phyloP scores from a whole-genome alignment of 2,329 filamentous ascomycete genomes.

The Sphaerulina vaccinii region DNA sequence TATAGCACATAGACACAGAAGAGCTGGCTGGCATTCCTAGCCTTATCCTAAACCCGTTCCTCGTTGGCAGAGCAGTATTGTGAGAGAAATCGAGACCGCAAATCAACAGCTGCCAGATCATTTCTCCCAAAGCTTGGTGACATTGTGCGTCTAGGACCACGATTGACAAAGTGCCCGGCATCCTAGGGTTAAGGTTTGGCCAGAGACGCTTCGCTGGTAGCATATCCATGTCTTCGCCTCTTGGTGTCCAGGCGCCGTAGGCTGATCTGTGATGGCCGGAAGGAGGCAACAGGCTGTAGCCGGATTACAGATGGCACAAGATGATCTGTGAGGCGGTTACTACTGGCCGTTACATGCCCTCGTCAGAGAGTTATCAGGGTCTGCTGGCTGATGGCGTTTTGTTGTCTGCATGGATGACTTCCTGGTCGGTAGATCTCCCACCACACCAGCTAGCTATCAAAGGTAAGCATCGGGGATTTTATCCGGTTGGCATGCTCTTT shows the following conservation, averaged over 20 bases:
- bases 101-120: not conserved
- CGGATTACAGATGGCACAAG: too few species aligned
- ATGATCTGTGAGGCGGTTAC: too few species aligned
- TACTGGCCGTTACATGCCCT: too few species aligned
- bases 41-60: too few species aligned
- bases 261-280: not conserved
- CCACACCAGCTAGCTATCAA: not conserved
- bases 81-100: not conserved
- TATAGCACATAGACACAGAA: not conserved
- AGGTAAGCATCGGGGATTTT: too few species aligned
- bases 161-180: not conserved
- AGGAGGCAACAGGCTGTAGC: not conserved
- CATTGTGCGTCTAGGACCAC: not conserved
- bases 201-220: not conserved
- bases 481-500: too few species aligned
- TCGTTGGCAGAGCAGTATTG: not conserved
- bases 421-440: not conserved
- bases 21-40: too few species aligned
- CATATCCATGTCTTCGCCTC: not conserved
- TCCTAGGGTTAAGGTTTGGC: not conserved
- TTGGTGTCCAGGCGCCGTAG: not conserved
- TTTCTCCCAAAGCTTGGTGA: not conserved
- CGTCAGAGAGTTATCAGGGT: not conserved
- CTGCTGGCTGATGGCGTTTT: not conserved
- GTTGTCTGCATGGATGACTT: not conserved